Evolutionary conservation across 352 stramenopile species (phyloP).

Genomic region (Saprolegnia parasitica): DNA sequence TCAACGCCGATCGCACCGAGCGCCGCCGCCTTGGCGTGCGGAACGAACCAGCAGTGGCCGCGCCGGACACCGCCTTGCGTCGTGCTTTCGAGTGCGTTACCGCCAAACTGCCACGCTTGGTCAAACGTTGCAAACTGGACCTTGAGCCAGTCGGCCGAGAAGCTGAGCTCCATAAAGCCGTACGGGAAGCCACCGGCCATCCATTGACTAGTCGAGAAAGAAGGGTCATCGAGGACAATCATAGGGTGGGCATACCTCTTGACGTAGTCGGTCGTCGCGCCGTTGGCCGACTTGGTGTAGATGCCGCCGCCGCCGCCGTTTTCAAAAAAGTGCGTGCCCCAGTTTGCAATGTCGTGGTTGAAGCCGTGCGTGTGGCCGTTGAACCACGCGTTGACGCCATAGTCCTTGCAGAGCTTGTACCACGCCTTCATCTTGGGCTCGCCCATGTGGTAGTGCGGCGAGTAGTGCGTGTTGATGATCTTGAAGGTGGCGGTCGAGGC

Average conservation of each 20-base stretch:
- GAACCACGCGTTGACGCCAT: constrained; percentile 64
- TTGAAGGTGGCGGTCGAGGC: constrained; percentile 78
- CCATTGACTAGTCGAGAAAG: constrained; percentile 35
- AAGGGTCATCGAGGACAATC: not conserved
- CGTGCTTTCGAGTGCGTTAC: constrained; percentile 61
- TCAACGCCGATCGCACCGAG: constrained; percentile 46
- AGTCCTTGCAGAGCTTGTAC: constrained; percentile 73
- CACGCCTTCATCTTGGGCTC: constrained; percentile 84
- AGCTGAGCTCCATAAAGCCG: constrained; percentile 78
- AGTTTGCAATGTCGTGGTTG: constrained; percentile 81
- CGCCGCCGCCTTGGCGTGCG: constrained; percentile 34
- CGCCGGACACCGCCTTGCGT: constrained; percentile 67
- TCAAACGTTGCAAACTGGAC: constrained; percentile 83
- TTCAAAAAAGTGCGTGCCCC: constrained; percentile 83
- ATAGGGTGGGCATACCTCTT: constrained; percentile 33
- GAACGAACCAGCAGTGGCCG: constrained; percentile 79
- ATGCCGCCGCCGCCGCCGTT: constrained; percentile 81
- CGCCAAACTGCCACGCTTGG: constrained; percentile 65
- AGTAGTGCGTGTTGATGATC: constrained; percentile 87
- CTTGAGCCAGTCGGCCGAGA: constrained; percentile 77
- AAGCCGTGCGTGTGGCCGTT: constrained; percentile 84
- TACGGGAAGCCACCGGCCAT: constrained; percentile 71
- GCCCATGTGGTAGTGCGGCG: constrained; percentile 84
- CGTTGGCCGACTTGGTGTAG: constrained; percentile 64
- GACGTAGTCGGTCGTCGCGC: constrained; percentile 40